These are phyloP conservation scores for Nasturtium officinale DNA, from an alignment of 345 rosid genomes.

Conservation along the genomic window DNA sequence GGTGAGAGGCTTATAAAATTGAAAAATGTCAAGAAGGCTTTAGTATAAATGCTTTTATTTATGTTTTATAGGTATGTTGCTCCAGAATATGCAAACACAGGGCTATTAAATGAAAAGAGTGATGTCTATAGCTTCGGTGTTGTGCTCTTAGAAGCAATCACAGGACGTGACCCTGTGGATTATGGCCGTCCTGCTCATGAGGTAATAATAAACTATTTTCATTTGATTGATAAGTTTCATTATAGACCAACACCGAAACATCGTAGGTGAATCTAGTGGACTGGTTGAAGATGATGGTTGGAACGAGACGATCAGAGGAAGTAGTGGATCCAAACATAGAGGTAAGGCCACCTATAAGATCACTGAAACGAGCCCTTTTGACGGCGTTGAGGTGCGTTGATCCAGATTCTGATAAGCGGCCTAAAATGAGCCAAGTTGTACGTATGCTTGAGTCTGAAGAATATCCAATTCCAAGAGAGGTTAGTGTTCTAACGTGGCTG, in stretches of 20 bases:
- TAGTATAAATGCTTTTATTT: not conserved
- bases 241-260: not conserved
- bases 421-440: slow-evolving; percentile 97
- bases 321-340: slow-evolving; percentile 89
- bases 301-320: slow-evolving; percentile 82
- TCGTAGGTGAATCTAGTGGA: slow-evolving; percentile 88
- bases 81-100: slow-evolving; percentile 97
- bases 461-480: slow-evolving; percentile 94
- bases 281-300: slow-evolving; percentile 99
- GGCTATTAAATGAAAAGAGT: slow-evolving; percentile 92
- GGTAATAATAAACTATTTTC: slow-evolving; percentile 50
- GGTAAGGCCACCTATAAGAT: slow-evolving; percentile 75
- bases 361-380: slow-evolving; percentile 80
- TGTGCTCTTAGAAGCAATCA: slow-evolving; percentile 81
- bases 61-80: slow-evolving; percentile 79
- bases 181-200: slow-evolving; percentile 84
- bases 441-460: slow-evolving; percentile 98
- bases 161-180: slow-evolving; percentile 96
- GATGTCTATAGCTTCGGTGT: slow-evolving; percentile 98
- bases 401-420: slow-evolving; percentile 82
- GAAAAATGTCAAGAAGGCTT: not conserved
- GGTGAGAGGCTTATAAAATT: slow-evolving; percentile 47
- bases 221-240: not conserved
- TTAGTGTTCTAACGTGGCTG: slow-evolving; percentile 26
- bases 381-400: slow-evolving; percentile 95